A percentile compares a stretch with the other conserved stretches of the same genome.
These are phyloP conservation scores for Exophiala mesophila DNA, from an alignment of 2,329 filamentous ascomycete genomes.

Conservation along the genomic window DNA sequence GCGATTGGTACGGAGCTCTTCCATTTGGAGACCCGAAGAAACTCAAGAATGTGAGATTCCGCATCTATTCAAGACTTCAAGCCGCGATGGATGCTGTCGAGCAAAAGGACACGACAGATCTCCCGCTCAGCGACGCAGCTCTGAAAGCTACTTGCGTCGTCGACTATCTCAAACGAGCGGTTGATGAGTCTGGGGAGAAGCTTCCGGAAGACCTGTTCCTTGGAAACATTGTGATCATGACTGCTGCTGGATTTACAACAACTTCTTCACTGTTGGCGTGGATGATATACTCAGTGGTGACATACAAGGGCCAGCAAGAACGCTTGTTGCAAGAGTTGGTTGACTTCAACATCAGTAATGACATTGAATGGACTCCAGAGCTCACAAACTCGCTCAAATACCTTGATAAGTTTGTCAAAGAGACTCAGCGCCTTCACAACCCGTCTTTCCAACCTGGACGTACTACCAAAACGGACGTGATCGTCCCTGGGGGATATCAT, in stretches of 20 bases:
- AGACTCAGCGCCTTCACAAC: conserved; percentile 57
- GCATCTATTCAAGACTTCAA: background rate
- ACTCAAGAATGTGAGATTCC: conserved; percentile 27
- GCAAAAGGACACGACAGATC: conserved; percentile 28
- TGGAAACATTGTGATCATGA: conserved; percentile 33
- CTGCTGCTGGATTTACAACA: conserved; percentile 58
- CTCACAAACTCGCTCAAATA: conserved; percentile 26
- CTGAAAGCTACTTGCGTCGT: conserved; percentile 35
- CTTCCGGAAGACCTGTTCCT: conserved; percentile 44
- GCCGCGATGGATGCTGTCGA: conserved; percentile 23
- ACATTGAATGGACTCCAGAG: conserved; percentile 41
- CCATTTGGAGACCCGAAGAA: conserved; percentile 55
- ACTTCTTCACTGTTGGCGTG: conserved; percentile 55
- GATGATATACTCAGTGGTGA: conserved; percentile 51
- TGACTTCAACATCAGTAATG: conserved; percentile 43
- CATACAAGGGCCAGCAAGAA: conserved; percentile 54
- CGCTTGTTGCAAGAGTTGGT: conserved; percentile 55
- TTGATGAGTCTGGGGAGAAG: conserved; percentile 52
- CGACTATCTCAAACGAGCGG: conserved; percentile 52
- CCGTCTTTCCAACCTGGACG: conserved; percentile 58
- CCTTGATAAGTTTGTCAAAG: conserved; percentile 57
- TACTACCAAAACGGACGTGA: conserved; percentile 50
- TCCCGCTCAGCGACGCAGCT: conserved; percentile 43
- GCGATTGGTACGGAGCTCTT: conserved; percentile 52
- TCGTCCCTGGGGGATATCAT: too few relatives aligned